Percentiles rank a stretch among this genome's conserved stretches.
phyloP scores from a whole-genome alignment of 768 basidiomycete species.

The Psilocybe subaeruginosa region DNA sequence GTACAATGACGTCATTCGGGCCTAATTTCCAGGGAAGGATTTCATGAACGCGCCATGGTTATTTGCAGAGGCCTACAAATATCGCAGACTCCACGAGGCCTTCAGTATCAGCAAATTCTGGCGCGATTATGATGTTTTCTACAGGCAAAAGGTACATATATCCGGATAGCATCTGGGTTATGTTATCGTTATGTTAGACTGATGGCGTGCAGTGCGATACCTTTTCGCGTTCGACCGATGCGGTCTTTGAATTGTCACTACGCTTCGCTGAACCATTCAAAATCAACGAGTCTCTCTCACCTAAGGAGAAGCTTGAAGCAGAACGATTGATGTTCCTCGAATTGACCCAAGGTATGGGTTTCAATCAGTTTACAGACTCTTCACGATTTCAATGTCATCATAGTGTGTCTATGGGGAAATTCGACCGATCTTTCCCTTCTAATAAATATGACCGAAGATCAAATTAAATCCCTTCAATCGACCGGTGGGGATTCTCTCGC shows the following conservation, averaged over 20 bases:
- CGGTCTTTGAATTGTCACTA: conserved; percentile 92
- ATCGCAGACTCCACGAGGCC: conserved; percentile 89
- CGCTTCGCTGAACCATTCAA: conserved; percentile 88
- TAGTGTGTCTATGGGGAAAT: conserved; percentile 96
- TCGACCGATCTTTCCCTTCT: conserved; percentile 93
- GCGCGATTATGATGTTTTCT: conserved; percentile 93
- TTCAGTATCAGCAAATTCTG: conserved; percentile 92
- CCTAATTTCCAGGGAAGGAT: conserved; percentile 38
- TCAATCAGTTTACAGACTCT: not conserved
- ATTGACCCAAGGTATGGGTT: conserved; percentile 77
- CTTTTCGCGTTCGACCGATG: conserved; percentile 89
- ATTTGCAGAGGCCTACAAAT: conserved; percentile 95
- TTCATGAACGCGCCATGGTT: conserved; percentile 98
- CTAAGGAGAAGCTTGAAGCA: conserved; percentile 64
- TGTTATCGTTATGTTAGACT: not conserved
- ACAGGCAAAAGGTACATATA: conserved; percentile 76
- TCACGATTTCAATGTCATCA: conserved; percentile 3
- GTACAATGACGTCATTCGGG: conserved; percentile 11
- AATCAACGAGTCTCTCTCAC: conserved; percentile 53
- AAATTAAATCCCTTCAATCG: conserved; percentile 95
- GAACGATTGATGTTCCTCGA: conserved; percentile 90
- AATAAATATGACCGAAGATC: conserved; percentile 98
- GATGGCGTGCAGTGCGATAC: conserved; percentile 74
- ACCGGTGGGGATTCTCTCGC: conserved; percentile 96
- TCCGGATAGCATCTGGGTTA: not conserved